A percentile compares a stretch with the other conserved stretches of the same genome.
Evolutionary conservation across 176 grass and related monocot genomes (phyloP).

Genomic region (Tuctoria greenei): DNA sequence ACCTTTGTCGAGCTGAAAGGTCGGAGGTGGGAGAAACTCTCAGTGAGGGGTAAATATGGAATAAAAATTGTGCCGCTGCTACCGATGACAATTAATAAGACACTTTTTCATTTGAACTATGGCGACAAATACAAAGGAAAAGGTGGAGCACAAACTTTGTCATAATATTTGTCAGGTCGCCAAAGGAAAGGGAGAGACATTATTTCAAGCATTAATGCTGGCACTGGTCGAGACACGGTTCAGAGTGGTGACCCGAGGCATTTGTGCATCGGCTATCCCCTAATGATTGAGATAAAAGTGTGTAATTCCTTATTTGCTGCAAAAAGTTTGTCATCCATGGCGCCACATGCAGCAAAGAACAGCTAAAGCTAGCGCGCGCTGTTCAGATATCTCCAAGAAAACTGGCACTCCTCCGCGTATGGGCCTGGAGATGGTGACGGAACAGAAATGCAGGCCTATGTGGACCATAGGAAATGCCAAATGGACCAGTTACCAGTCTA

Average conservation of each 20-base stretch:
- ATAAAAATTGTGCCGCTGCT: too few relatives aligned
- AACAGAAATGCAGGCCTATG: slow-evolving; percentile 26
- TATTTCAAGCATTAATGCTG: not conserved
- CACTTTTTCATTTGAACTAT: too few relatives aligned
- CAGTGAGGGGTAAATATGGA: too few relatives aligned
- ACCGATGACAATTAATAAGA: too few relatives aligned
- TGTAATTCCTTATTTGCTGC: not conserved
- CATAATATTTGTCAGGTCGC: not conserved
- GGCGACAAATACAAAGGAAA: too few relatives aligned
- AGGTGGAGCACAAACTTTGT: not conserved
- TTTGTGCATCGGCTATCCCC: not conserved
- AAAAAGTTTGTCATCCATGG: not conserved
- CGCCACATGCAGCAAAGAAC: slow-evolving; percentile 15
- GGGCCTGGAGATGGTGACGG: slow-evolving; percentile 8
- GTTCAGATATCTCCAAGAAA: slow-evolving; percentile 10
- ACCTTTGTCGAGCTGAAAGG: too few relatives aligned
- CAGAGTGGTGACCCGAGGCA: not conserved
- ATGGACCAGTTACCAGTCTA: slow-evolving; percentile 18
- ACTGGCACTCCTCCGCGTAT: not conserved
- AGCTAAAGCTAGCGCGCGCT: not conserved
- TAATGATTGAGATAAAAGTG: not conserved
- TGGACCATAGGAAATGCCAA: slow-evolving; percentile 40
- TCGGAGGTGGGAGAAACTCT: too few relatives aligned
- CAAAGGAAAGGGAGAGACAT: not conserved
- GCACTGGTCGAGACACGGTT: not conserved